Evolutionary conservation across 108 stramenopile species (phyloP).

Genomic region (Discostella pseudostelligera): DNA sequence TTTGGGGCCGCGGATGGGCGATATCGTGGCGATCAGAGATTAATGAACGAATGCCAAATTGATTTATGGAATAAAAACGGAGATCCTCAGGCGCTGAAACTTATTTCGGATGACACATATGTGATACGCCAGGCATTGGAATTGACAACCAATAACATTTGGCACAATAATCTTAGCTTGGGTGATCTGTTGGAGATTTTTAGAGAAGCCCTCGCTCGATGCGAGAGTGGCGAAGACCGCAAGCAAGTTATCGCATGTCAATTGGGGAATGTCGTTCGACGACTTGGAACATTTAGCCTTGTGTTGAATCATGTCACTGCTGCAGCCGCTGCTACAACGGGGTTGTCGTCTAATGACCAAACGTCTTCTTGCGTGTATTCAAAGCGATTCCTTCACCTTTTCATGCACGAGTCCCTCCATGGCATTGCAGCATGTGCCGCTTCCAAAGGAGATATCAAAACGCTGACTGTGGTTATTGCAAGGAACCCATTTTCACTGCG

Average conservation of each 20-base stretch:
- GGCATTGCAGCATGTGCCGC: constrained; percentile 52
- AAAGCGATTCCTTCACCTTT: constrained; percentile 47
- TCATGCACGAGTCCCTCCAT: constrained; percentile 30
- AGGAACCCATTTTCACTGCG: constrained; percentile 50
- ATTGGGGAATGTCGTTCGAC: constrained; percentile 25
- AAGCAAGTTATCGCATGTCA: constrained; percentile 16
- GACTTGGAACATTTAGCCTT: constrained; percentile 58
- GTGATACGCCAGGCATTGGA: constrained; percentile 31
- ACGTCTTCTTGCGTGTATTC: too few relatives aligned
- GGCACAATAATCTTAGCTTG: constrained; percentile 13
- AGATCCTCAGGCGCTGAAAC: constrained; percentile 28
- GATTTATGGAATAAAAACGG: constrained; percentile 38
- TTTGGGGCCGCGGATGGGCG: constrained; percentile 24
- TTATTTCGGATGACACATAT: constrained; percentile 41
- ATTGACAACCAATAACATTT: constrained; percentile 1
- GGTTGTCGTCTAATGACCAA: constrained; percentile 6
- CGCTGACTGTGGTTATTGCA: constrained; percentile 52
- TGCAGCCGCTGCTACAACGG: constrained; percentile 5
- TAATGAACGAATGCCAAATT: constrained; percentile 48
- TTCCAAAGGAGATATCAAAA: constrained; percentile 51
- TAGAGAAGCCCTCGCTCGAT: constrained; percentile 34
- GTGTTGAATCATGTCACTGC: constrained; percentile 37
- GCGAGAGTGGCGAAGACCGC: constrained; percentile 6
- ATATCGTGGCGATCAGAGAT: background rate
- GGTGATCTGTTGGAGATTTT: constrained; percentile 26